Evolutionary conservation across 352 stramenopile genomes (phyloP), one percentile per base, ranked within the genome.

Genomic region (Pythium chondricola): DNA sequence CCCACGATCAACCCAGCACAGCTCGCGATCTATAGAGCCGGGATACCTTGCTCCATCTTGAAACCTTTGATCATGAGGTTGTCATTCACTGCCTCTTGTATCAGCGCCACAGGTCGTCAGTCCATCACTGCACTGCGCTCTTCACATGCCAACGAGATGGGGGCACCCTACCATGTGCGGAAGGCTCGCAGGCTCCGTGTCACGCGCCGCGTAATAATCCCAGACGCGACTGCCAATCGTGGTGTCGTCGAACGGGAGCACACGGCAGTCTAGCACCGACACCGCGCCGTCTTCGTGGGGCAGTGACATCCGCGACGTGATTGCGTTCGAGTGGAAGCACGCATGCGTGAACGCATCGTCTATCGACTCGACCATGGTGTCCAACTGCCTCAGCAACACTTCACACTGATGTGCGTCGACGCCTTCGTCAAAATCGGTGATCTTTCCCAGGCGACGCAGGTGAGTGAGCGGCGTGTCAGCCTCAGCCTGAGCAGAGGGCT

Each of bases 1-100:
- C 48, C 48, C 13, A 56, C 48, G 17, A 56, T 56, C 38, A 56
- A 14, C 8, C 48, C 48, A 21, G 47, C 26, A n/a, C 47, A 27
- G 16, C 6, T 11, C 7, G 38, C 29, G 6, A 35, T 30, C 18
- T 56, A 18, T 16, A 47, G 26, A 16, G 27, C 37, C 2, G 39
- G 6, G 10, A n/a, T n/a, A n/a, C 25, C 38, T 0, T 46, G 38
- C 4, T 25, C 46, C 46, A 53, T 47, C 6, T 29, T 29, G 21
- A 56, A 56, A 3, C 37, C 38, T 17, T 48, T 48, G 48, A 56
- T 56, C 48, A 56, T 56, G 4, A 43, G 13, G 32, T 56, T 30
- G 2, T 39, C 27, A n/a, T 47, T 25, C 2, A 43, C 30, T 1
- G 26, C 20, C 3, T n/a, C 1, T 21, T 47, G n/a, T n/a, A n/a